These are phyloP conservation scores for Lichtheimia ornata DNA, from an alignment of 371 early-diverging fungal species.

Conservation along the genomic window DNA sequence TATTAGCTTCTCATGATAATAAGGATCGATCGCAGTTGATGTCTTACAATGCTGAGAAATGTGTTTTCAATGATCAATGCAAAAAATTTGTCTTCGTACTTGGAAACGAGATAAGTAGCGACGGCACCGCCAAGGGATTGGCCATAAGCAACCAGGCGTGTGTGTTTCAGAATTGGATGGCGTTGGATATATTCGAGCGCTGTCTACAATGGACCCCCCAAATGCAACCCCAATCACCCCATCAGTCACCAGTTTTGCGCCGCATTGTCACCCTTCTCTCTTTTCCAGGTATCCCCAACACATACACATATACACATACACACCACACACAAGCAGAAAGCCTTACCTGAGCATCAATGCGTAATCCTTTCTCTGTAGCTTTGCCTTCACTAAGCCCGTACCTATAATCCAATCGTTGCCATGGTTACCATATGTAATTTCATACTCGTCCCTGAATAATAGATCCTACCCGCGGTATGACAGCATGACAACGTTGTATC, in stretches of 20 bases:
- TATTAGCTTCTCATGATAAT: background rate
- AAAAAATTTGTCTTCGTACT: conserved; percentile 73
- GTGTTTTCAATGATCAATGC: conserved; percentile 95
- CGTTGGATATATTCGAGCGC: conserved; percentile 79
- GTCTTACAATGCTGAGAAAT: conserved; percentile 80
- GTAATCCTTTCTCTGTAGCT: conserved; percentile 84
- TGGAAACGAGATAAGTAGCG: conserved; percentile 79
- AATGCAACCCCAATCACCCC: background rate
- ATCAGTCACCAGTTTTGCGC: too few species aligned
- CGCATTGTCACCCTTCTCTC: too few species aligned
- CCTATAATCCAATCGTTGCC: conserved; percentile 31
- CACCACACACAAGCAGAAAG: background rate
- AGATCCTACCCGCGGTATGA: conserved; percentile 90
- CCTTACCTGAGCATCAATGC: conserved; percentile 86
- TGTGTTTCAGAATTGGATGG: conserved; percentile 74
- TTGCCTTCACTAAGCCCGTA: conserved; percentile 90
- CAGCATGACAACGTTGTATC: conserved; percentile 90
- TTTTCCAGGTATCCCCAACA: background rate
- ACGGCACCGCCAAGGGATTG: conserved; percentile 97
- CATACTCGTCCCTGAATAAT: background rate
- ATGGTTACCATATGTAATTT: background rate
- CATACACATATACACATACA: background rate
- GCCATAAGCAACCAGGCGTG: conserved; percentile 86
- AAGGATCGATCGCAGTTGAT: background rate
- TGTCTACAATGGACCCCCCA: conserved; percentile 47